phyloP scores from a whole-genome alignment of 2,329 filamentous ascomycete genomes.

The Claviceps fusiformis region DNA sequence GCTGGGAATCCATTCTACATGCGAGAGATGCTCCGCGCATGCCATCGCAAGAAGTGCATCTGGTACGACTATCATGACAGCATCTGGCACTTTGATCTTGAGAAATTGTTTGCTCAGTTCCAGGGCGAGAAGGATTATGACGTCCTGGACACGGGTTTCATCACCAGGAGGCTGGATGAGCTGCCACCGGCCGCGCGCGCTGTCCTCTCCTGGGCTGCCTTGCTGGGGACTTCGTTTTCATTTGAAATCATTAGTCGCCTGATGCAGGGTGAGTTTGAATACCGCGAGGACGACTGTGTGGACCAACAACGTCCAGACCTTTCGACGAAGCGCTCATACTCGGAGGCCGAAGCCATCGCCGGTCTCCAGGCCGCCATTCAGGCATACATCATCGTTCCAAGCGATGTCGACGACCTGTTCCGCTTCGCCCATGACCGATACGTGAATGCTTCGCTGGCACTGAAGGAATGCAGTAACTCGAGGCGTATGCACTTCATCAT shows the following conservation, averaged over 20 bases:
- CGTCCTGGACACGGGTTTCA: conserved; percentile 69
- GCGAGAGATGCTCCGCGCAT: conserved; percentile 77
- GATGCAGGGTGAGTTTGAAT: conserved; percentile 61
- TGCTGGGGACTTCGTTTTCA: conserved; percentile 72
- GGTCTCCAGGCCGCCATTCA: conserved; percentile 75
- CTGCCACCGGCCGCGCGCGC: conserved; percentile 60
- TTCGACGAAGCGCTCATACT: conserved; percentile 24
- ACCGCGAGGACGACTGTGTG: conserved; percentile 33
- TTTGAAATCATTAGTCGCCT: conserved; percentile 69
- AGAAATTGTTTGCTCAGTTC: conserved; percentile 76
- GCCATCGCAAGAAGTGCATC: conserved; percentile 74
- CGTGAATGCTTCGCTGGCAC: conserved; percentile 55
- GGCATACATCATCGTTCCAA: conserved; percentile 67
- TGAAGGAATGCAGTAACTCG: conserved; percentile 51
- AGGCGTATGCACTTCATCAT: conserved; percentile 86
- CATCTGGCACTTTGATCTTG: conserved; percentile 73
- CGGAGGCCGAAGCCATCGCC: conserved; percentile 54
- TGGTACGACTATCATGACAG: conserved; percentile 81
- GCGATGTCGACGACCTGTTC: conserved; percentile 76
- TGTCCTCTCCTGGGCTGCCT: conserved; percentile 73
- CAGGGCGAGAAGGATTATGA: conserved; percentile 65
- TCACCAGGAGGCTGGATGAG: conserved; percentile 64
- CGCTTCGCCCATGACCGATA: conserved; percentile 83
- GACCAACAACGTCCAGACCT: conserved; percentile 11
- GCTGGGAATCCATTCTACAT: conserved; percentile 85